A percentile compares a stretch with the other conserved stretches of the same genome.
phyloP scores from a whole-genome alignment of 2,329 filamentous ascomycete species.

The Saccharata proteae region DNA sequence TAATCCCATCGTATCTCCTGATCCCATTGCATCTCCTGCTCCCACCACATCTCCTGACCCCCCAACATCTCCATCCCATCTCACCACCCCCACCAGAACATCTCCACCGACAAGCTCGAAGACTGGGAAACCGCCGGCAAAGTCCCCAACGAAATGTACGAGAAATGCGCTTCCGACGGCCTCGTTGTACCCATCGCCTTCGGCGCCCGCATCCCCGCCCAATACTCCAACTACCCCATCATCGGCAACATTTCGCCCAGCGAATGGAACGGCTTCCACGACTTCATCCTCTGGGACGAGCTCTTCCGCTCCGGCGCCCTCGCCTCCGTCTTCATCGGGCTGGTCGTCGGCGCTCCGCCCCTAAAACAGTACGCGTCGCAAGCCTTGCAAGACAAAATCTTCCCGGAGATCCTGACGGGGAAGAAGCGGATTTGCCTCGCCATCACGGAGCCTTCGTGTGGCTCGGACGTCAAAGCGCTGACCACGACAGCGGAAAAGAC shows the following conservation, averaged over 20 bases:
- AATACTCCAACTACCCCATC: no score
- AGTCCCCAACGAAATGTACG: no score
- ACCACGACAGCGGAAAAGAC: slow-evolving; percentile 17
- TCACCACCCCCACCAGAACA: no score
- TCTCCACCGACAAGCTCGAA: no score
- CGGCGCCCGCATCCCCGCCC: no score
- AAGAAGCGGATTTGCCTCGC: slow-evolving; percentile 21
- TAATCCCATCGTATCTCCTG: no score
- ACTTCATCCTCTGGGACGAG: slow-evolving; percentile 25
- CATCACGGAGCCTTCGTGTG: slow-evolving; percentile 19
- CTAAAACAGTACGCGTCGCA: slow-evolving; percentile 15
- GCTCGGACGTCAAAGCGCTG: slow-evolving; percentile 17
- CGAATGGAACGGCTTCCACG: slow-evolving; percentile 27
- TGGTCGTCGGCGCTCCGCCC: slow-evolving; percentile 19
- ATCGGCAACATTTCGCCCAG: slow-evolving; percentile 5
- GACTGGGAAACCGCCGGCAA: no score
- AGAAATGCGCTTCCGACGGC: no score
- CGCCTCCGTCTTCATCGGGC: slow-evolving; percentile 17
- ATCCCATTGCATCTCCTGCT: no score
- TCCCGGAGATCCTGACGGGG: slow-evolving; percentile 17
- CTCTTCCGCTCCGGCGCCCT: slow-evolving; percentile 18
- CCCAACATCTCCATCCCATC: no score
- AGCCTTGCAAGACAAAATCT: slow-evolving; percentile 14
- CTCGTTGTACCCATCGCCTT: no score
- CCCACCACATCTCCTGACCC: no score